Conservation (phyloP, 768 basidiomycete genomes). For the Lactarius deliciosus region DNA sequence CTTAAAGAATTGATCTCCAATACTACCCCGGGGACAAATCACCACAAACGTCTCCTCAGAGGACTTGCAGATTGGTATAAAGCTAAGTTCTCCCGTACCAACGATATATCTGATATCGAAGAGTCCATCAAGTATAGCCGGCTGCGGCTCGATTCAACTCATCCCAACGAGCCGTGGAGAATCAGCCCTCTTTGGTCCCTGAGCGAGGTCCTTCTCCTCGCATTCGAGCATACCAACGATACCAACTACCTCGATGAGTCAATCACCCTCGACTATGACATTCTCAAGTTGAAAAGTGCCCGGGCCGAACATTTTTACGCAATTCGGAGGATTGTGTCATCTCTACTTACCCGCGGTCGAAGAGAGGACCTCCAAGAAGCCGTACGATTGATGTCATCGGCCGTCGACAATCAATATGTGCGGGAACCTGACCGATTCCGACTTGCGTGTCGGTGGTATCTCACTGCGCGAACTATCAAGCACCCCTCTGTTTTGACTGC, state of each 20-base stretch:
- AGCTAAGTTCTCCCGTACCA: background rate
- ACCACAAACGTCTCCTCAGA: background rate
- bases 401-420: background rate
- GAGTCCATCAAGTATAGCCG: background rate
- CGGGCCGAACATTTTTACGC: accelerated
- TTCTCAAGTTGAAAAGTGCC: background rate
- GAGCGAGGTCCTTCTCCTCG: background rate
- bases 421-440: background rate
- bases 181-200: background rate
- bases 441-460: background rate
- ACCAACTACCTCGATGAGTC: background rate
- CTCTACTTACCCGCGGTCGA: background rate
- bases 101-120: background rate
- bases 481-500: background rate
- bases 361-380: background rate
- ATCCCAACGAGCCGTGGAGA: background rate
- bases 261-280: background rate
- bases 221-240: too few relatives aligned
- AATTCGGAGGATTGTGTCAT: background rate
- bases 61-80: background rate
- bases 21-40: background rate
- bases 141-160: background rate
- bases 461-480: background rate
- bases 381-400: background rate
- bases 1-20: background rate